Conservation (phyloP, 2,329 filamentous ascomycete species). For the Penicillium paneum region DNA sequence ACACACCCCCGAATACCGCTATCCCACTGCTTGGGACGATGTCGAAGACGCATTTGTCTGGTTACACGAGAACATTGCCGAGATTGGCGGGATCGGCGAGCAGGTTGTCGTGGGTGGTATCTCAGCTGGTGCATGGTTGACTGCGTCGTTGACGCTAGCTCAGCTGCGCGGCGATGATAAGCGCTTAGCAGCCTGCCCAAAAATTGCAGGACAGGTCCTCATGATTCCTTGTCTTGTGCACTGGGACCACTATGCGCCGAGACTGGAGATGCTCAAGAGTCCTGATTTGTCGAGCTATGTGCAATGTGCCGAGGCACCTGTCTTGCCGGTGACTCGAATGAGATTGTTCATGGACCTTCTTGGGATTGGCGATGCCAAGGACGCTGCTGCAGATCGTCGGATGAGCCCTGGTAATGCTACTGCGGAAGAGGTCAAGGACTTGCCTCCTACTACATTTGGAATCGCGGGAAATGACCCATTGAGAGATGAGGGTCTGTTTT, state of each 20-base stretch:
- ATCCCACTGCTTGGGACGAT: constrained; percentile 54
- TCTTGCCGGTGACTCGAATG: constrained; percentile 45
- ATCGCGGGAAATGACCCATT: constrained; percentile 50
- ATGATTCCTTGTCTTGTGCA: constrained; percentile 51
- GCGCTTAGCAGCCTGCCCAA: constrained; percentile 19
- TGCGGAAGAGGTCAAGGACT: constrained; percentile 33
- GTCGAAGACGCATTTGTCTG: constrained; percentile 55
- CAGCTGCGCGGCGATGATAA: constrained; percentile 34
- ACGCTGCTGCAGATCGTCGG: constrained; percentile 30
- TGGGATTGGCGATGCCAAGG: constrained; percentile 22
- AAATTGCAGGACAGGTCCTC: constrained; percentile 51
- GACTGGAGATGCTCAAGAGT: constrained; percentile 38
- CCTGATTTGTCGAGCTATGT: constrained; percentile 45
- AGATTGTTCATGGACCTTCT: constrained; percentile 31
- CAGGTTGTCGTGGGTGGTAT: constrained; percentile 50
- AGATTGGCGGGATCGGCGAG: constrained; percentile 39
- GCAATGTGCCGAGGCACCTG: constrained; percentile 49
- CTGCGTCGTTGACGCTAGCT: constrained; percentile 42
- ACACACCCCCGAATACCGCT: constrained; percentile 54
- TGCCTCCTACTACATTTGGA: constrained; percentile 47
- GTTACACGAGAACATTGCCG: constrained; percentile 47
- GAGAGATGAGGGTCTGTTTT: constrained; percentile 51
- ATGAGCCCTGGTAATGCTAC: constrained; percentile 42
- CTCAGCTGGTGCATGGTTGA: constrained; percentile 48
- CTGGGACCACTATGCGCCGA: constrained; percentile 33